Conservation (phyloP, 1,139 yeast genomes). For the Blastobotrys buckinghamii region DNA sequence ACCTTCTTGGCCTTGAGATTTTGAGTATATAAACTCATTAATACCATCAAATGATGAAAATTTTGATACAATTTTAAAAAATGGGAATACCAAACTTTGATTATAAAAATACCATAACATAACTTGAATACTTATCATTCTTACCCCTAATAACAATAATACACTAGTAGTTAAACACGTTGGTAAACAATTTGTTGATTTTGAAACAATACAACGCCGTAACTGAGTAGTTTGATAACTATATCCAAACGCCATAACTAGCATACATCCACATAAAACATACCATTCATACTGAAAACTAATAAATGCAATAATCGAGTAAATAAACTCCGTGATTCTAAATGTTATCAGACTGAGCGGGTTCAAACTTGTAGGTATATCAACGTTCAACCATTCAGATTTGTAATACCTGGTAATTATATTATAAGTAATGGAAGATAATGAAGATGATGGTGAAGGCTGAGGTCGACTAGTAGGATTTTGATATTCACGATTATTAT, state of each 20-base stretch:
- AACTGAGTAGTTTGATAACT: conserved; percentile 6
- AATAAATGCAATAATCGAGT: background rate
- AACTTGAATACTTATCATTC: no score
- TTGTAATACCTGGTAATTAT: background rate
- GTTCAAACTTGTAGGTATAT: conserved; percentile 4
- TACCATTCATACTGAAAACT: background rate
- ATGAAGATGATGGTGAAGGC: no score
- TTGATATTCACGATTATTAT: background rate
- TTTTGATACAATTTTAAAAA: no score
- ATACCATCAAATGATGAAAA: no score
- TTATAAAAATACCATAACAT: no score
- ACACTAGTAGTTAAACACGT: no score
- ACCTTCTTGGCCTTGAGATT: no score
- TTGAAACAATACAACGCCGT: background rate
- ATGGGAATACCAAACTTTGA: no score
- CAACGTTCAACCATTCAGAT: conserved; percentile 1
- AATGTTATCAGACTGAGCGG: background rate
- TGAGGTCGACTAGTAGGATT: no score
- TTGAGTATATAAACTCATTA: no score
- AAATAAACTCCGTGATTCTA: conserved; percentile 5
- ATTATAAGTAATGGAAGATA: background rate
- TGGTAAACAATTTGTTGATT: no score
- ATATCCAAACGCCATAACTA: background rate
- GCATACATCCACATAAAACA: background rate
- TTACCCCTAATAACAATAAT: no score